Percentiles rank a stretch among this genome's conserved stretches.
These are phyloP conservation scores for Rhododendron vialii DNA, from an alignment of 148 eudicot genomes.

Conservation along the genomic window DNA sequence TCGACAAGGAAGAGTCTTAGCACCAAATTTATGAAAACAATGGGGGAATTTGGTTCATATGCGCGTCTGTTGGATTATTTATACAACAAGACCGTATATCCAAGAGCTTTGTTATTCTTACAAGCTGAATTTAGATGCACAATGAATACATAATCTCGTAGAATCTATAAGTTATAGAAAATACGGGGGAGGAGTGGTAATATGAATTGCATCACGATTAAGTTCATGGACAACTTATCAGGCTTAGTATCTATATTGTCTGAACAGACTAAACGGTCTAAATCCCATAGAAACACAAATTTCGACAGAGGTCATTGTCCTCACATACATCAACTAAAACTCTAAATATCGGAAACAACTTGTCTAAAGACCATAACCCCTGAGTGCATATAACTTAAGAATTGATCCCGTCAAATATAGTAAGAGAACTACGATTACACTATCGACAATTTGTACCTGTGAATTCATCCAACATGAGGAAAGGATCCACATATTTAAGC, in stretches of 20 bases:
- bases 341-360: no score
- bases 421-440: neutral
- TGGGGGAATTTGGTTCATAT: neutral
- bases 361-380: no score
- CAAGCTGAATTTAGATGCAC: neutral
- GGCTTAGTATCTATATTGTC: no score
- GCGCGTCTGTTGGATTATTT: neutral
- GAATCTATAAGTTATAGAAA: neutral
- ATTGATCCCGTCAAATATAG: neutral
- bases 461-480: constrained; percentile 88
- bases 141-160: neutral
- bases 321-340: no score
- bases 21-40: neutral
- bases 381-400: neutral
- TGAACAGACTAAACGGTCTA: no score
- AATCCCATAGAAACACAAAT: neutral
- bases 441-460: constrained; percentile 36
- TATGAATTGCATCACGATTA: neutral
- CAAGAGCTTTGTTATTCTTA: neutral
- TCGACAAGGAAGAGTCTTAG: neutral
- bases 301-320: neutral
- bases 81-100: neutral
- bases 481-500: constrained; percentile 78
- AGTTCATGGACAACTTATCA: neutral
- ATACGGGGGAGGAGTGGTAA: neutral